Conservation (phyloP, 345 rosid genomes). For the Psidium guajava region DNA sequence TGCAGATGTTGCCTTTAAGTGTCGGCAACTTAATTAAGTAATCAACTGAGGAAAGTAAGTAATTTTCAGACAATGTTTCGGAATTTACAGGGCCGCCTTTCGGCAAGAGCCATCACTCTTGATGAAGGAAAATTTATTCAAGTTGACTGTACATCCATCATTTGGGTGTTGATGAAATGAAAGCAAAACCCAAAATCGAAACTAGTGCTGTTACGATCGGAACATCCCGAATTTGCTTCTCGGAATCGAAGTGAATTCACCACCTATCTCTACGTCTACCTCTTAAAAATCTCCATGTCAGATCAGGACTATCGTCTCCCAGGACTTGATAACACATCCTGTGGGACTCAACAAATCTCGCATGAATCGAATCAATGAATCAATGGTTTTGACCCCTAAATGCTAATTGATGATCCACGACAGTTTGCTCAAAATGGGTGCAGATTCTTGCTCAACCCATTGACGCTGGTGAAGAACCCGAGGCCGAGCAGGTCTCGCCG, state of each 20-base stretch:
- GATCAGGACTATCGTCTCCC: background rate
- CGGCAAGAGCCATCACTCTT: background rate
- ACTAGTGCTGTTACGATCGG: background rate
- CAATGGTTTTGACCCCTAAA: background rate
- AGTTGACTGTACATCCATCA: background rate
- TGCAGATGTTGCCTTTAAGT: background rate
- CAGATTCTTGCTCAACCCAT: slow-evolving; percentile 52
- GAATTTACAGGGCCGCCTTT: background rate
- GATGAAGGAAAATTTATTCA: background rate
- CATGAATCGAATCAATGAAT: background rate
- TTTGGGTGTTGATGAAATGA: background rate
- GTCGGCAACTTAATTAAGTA: background rate
- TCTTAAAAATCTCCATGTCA: background rate
- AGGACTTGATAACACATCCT: background rate
- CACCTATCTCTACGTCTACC: background rate
- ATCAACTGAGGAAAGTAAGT: background rate
- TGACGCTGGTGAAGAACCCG: slow-evolving; percentile 59
- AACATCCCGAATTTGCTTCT: background rate
- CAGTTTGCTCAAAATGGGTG: slow-evolving; percentile 39
- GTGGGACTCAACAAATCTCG: background rate
- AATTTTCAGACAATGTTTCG: background rate
- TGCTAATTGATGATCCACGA: background rate
- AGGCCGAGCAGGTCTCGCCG: slow-evolving; percentile 43
- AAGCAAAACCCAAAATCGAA: background rate
- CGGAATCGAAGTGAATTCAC: background rate